A percentile compares a stretch with the other conserved stretches of the same genome.
Evolutionary conservation across 179 eudicot species (phyloP).

Genomic region (Silene vulgaris): DNA sequence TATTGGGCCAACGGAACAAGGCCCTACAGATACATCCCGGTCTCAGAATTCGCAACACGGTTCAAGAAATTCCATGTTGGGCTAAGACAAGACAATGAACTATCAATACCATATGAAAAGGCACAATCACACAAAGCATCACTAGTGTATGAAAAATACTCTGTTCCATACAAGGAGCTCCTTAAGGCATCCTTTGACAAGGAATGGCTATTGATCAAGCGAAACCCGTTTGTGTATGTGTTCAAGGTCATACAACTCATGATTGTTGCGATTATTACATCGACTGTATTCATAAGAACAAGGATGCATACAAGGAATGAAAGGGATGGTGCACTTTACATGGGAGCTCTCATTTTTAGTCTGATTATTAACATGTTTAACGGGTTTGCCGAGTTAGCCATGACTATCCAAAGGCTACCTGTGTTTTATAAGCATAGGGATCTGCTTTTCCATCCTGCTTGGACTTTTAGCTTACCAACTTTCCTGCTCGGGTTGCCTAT

Average conservation of each 20-base stretch:
- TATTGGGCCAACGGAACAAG: conserved; percentile 63
- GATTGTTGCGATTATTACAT: conserved; percentile 62
- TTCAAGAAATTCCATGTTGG: conserved; percentile 84
- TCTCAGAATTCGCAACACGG: conserved; percentile 48
- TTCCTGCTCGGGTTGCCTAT: conserved; percentile 82
- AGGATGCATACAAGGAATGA: conserved; percentile 58
- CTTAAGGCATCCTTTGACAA: conserved; percentile 72
- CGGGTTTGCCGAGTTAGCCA: conserved; percentile 78
- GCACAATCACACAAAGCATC: conserved; percentile 61
- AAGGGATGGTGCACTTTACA: conserved; percentile 59
- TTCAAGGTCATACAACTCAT: conserved; percentile 82
- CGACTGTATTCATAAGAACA: conserved; percentile 70
- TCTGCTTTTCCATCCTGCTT: conserved; percentile 79
- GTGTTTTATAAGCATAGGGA: conserved; percentile 93
- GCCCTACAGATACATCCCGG: conserved; percentile 62
- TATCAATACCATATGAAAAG: conserved; percentile 65
- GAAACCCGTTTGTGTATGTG: conserved; percentile 78
- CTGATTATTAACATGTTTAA: conserved; percentile 79
- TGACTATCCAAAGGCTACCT: conserved; percentile 70
- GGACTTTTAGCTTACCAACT: conserved; percentile 78
- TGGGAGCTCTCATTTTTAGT: conserved; percentile 74
- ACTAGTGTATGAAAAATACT: conserved; percentile 46
- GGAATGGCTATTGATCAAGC: conserved; percentile 72
- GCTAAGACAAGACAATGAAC: conserved; percentile 56
- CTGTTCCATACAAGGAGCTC: conserved; percentile 59